phyloP scores from a whole-genome alignment of 371 early-diverging fungal species.

The Mucor piriformis region DNA sequence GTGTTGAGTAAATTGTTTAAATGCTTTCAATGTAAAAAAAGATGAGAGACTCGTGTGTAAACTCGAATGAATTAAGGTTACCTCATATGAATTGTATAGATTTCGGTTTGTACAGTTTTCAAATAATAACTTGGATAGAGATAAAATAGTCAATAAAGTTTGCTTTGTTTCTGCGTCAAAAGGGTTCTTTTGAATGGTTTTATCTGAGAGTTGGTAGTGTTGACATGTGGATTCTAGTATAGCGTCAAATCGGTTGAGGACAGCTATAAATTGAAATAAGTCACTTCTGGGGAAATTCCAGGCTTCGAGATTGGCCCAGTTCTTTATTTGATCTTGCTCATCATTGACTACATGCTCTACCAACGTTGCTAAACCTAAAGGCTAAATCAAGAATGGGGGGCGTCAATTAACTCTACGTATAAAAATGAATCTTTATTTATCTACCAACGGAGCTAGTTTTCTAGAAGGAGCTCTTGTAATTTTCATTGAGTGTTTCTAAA shows the following conservation, averaged over 20 bases:
- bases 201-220: slow-evolving; percentile 55
- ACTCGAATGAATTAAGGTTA: slow-evolving; percentile 54
- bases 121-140: slow-evolving; percentile 77
- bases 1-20: slow-evolving; percentile 59
- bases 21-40: no score
- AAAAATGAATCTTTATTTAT: background rate
- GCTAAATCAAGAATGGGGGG: slow-evolving; percentile 30
- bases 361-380: slow-evolving; percentile 46
- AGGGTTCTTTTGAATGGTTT: slow-evolving; percentile 55
- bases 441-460: slow-evolving; percentile 17
- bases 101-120: slow-evolving; percentile 94
- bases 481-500: slow-evolving; percentile 14
- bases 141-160: slow-evolving; percentile 69
- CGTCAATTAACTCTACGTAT: background rate
- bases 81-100: slow-evolving; percentile 92
- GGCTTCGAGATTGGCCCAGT: slow-evolving; percentile 49
- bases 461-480: slow-evolving; percentile 19
- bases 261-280: slow-evolving; percentile 91
- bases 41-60: no score
- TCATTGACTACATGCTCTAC: slow-evolving; percentile 58
- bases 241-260: slow-evolving; percentile 91
- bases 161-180: slow-evolving; percentile 58
- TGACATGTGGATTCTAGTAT: slow-evolving; percentile 71
- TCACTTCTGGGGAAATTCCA: slow-evolving; percentile 89
- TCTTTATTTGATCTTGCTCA: slow-evolving; percentile 58